A percentile compares a stretch with the other conserved stretches of the same genome.
Evolutionary conservation across 106 monocot genomes (phyloP).

Genomic region (Chionographis japonica): DNA sequence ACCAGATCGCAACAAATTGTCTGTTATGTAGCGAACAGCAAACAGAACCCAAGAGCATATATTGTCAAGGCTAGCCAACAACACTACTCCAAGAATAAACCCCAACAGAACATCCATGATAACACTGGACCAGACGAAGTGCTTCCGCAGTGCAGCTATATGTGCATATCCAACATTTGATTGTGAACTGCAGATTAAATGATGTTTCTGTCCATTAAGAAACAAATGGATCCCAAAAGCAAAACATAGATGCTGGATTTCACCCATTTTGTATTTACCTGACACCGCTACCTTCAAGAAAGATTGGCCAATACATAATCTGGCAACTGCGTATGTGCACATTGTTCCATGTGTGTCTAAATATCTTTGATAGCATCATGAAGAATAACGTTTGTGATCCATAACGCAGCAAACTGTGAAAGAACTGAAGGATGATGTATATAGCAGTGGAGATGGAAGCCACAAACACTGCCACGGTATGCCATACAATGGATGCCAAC

Average conservation of each 20-base stretch:
- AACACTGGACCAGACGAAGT: conserved; percentile 64
- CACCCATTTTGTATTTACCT: conserved; percentile 38
- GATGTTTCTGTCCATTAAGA: not conserved
- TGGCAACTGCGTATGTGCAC: conserved; percentile 63
- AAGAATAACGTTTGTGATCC: conserved; percentile 7
- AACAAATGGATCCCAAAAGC: not conserved
- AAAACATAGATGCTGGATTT: not conserved
- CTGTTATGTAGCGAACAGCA: conserved; percentile 35
- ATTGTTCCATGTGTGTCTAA: conserved; percentile 55
- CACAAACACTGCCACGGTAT: conserved; percentile 36
- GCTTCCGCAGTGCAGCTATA: conserved; percentile 49
- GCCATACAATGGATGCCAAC: conserved; percentile 32
- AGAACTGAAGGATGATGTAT: conserved; percentile 56
- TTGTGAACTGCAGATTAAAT: conserved; percentile 38
- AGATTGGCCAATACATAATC: conserved; percentile 83
- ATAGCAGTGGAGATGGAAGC: conserved; percentile 47
- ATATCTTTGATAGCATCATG: conserved; percentile 33
- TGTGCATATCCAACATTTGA: conserved; percentile 70
- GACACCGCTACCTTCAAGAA: conserved; percentile 45
- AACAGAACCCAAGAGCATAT: conserved; percentile 28
- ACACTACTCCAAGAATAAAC: conserved; percentile 35
- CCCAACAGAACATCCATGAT: conserved; percentile 66
- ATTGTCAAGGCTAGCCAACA: conserved; percentile 33
- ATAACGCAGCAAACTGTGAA: conserved; percentile 27
- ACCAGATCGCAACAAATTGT: conserved; percentile 77